Percentiles rank a stretch among this genome's conserved stretches.
Evolutionary conservation across 768 basidiomycete species (phyloP).

Genomic region (Amanita muscaria): DNA sequence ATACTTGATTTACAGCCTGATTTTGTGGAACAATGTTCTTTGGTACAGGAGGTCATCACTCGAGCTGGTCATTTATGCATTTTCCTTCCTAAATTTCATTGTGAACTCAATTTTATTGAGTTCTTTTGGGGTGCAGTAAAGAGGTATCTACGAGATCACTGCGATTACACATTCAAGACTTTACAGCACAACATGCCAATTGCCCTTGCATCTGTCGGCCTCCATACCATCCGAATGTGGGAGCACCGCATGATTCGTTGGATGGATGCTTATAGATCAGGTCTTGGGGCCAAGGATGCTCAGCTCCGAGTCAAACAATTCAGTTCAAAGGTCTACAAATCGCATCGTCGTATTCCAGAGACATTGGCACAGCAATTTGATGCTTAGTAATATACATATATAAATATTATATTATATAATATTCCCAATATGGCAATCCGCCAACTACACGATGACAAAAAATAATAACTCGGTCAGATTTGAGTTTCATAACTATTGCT

Average conservation of each 20-base stretch:
- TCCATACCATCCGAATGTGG: conserved; percentile 20
- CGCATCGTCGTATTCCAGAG: conserved; percentile 19
- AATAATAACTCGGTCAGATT: conserved; percentile 16
- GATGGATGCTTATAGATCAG: conserved; percentile 25
- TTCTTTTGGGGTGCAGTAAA: conserved; percentile 7
- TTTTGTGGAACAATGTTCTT: conserved; percentile 8
- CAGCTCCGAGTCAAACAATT: conserved; percentile 21
- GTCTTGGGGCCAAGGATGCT: conserved; percentile 20
- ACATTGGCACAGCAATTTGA: conserved; percentile 10
- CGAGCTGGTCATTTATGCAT: conserved; percentile 9
- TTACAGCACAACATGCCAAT: conserved; percentile 7
- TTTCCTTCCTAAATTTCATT: conserved; percentile 1
- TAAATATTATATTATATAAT: conserved; percentile 5
- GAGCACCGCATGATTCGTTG: conserved; percentile 24
- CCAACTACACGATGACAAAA: conserved; percentile 8
- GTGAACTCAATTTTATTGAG: conserved; percentile 11
- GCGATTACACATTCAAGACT: conserved; percentile 10
- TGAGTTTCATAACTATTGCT: conserved; percentile 13
- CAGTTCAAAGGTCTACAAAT: conserved; percentile 23
- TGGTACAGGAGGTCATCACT: conserved; percentile 12
- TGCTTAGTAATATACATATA: background rate
- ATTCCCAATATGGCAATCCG: conserved; percentile 9
- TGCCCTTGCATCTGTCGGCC: conserved; percentile 13
- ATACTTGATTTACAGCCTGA: conserved; percentile 9
- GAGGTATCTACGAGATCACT: conserved; percentile 9